phyloP scores from a whole-genome alignment of 2,329 filamentous ascomycete genomes.

The Aspergillus felis region DNA sequence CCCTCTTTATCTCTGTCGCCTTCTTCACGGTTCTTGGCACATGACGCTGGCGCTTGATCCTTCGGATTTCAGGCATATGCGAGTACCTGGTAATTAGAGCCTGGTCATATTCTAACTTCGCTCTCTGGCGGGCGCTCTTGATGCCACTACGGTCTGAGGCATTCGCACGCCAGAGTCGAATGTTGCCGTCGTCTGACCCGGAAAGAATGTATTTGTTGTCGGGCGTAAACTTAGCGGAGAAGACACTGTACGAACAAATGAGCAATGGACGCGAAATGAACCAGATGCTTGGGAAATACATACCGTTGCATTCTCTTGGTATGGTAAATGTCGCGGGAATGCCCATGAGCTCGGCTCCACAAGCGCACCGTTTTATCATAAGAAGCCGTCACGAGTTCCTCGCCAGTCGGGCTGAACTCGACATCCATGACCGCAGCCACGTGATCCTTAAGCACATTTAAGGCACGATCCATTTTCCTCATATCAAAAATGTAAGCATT shows the following conservation, averaged over 20 bases:
- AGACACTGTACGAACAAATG: conserved; percentile 55
- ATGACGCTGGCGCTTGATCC: conserved; percentile 88
- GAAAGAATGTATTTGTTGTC: conserved; percentile 87
- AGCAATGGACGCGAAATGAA: conserved; percentile 6
- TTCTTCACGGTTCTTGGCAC: conserved; percentile 93
- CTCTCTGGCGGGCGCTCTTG: conserved; percentile 77
- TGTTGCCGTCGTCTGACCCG: conserved; percentile 90
- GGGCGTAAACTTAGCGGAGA: conserved; percentile 77
- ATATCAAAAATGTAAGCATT: conserved; percentile 93
- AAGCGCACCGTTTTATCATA: conserved; percentile 85
- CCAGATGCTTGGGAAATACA: conserved; percentile 7
- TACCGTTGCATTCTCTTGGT: conserved; percentile 90
- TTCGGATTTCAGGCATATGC: conserved; percentile 93
- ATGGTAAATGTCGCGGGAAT: conserved; percentile 91
- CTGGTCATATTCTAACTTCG: conserved; percentile 88
- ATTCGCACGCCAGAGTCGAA: conserved; percentile 82
- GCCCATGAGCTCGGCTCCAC: conserved; percentile 75
- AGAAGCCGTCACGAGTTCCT: conserved; percentile 85
- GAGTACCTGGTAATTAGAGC: conserved; percentile 77
- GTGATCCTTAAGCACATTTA: conserved; percentile 88
- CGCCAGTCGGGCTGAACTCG: conserved; percentile 89
- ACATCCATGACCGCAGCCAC: conserved; percentile 94
- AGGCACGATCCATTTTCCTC: conserved; percentile 78
- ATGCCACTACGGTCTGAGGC: conserved; percentile 79
- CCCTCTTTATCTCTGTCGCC: conserved; percentile 87